Evolutionary conservation across 1,139 yeast genomes (phyloP).

Genomic region (Yamadazyma sp.): DNA sequence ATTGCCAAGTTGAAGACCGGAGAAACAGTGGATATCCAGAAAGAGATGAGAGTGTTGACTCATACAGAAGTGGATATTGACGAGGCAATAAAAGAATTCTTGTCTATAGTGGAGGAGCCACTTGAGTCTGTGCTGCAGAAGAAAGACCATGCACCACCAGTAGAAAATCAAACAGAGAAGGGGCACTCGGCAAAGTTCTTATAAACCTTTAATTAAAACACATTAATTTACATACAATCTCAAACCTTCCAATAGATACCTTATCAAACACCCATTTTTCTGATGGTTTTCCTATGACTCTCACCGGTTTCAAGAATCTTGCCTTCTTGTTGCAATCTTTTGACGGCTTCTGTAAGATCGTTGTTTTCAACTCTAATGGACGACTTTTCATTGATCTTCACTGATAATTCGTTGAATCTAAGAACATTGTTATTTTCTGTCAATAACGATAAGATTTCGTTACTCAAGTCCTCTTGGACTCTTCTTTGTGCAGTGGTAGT

Average conservation of each 20-base stretch:
- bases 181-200: constrained; percentile 59
- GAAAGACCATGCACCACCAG: too few species aligned
- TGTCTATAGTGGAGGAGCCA: constrained; percentile 32
- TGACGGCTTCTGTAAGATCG: constrained; percentile 68
- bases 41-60: constrained; percentile 39
- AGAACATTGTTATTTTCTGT: constrained; percentile 46
- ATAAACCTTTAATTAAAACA: neutral
- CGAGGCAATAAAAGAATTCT: constrained; percentile 37
- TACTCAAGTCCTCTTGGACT: constrained; percentile 69
- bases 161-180: too few species aligned
- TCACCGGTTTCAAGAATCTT: constrained; percentile 71
- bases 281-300: constrained; percentile 66
- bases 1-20: constrained; percentile 28
- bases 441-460: constrained; percentile 54
- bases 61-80: constrained; percentile 40
- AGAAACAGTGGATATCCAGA: constrained; percentile 35
- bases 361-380: constrained; percentile 66
- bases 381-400: constrained; percentile 67
- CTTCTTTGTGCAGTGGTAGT: constrained; percentile 87
- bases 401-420: constrained; percentile 60
- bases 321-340: constrained; percentile 75
- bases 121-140: too few species aligned
- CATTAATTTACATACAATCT: neutral
- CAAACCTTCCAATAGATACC: too few species aligned
- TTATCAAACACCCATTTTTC: constrained; percentile 34